Evolutionary conservation across 2,329 filamentous ascomycete species (phyloP).

Genomic region (Periglandula ipomoeae): DNA sequence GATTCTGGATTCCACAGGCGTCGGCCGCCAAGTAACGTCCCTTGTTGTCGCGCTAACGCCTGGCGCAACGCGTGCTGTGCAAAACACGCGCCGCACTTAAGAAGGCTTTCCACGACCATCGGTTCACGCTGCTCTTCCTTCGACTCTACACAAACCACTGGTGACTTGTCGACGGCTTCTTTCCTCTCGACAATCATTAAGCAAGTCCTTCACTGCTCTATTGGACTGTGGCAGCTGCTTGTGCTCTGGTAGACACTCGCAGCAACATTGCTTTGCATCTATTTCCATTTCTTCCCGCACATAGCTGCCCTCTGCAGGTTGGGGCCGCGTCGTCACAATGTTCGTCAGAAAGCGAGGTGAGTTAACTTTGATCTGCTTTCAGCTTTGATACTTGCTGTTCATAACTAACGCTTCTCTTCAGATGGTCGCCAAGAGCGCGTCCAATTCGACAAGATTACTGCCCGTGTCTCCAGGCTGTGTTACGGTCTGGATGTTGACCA

Average conservation of each 20-base stretch:
- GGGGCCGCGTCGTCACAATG: constrained; percentile 33
- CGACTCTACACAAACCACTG: constrained; percentile 13
- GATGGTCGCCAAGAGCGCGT: constrained; percentile 99
- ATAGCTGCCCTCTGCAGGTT: constrained; percentile 13
- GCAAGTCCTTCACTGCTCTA: constrained; percentile 2
- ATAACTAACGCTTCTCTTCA: constrained; percentile 32
- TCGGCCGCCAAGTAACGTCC: no score
- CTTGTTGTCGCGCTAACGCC: constrained; percentile 22
- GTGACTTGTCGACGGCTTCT: constrained; percentile 7
- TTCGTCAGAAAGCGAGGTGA: constrained; percentile 56
- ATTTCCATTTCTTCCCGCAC: constrained; percentile 12
- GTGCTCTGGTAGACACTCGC: constrained; percentile 15
- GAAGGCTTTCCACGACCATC: constrained; percentile 18
- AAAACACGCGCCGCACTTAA: constrained; percentile 27
- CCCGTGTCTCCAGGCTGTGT: constrained; percentile 92
- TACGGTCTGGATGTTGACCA: constrained; percentile 93
- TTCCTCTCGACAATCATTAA: not conserved
- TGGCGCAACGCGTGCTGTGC: constrained; percentile 22
- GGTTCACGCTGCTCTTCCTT: constrained; percentile 11
- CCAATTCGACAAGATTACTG: constrained; percentile 99
- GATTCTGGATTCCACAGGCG: constrained; percentile 11
- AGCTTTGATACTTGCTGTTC: not conserved
- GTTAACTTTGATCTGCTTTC: constrained; percentile 17
- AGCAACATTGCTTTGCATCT: constrained; percentile 16
- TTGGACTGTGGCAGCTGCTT: constrained; percentile 12